Percentiles rank a stretch among this genome's conserved stretches.
These are phyloP conservation scores for Eutrema heterophyllum DNA, from an alignment of 345 rosid genomes.

Conservation along the genomic window DNA sequence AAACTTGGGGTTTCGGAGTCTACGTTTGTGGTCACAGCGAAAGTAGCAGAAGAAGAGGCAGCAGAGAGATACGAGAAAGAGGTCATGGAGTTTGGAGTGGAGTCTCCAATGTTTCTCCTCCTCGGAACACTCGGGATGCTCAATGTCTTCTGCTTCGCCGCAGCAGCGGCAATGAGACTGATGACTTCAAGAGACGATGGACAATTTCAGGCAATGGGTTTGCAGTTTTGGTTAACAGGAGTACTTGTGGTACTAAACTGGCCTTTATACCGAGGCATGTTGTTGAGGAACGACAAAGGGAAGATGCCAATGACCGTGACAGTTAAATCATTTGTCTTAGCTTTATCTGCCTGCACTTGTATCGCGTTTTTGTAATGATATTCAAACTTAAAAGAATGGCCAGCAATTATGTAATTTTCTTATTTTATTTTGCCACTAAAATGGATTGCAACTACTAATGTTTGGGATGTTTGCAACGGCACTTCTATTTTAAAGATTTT, in stretches of 20 bases:
- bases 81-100: conserved; percentile 66
- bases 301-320: conserved; percentile 47
- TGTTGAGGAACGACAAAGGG: conserved; percentile 60
- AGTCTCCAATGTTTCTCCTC: conserved; percentile 52
- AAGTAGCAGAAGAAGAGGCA: conserved; percentile 61
- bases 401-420: not conserved
- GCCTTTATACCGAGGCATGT: conserved; percentile 58
- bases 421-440: not conserved
- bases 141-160: conserved; percentile 41
- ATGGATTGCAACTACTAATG: not conserved
- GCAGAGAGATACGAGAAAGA: conserved; percentile 44
- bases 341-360: conserved; percentile 34
- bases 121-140: conserved; percentile 60
- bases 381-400: not conserved
- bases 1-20: conserved; percentile 42
- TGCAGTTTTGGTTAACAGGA: conserved; percentile 50
- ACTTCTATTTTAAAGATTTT: conserved; percentile 2
- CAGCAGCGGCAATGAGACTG: conserved; percentile 17
- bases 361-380: not conserved
- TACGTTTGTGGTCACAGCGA: conserved; percentile 55
- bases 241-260: conserved; percentile 47
- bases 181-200: not conserved
- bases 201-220: conserved; percentile 23
- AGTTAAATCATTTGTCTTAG: conserved; percentile 36
- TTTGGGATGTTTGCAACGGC: conserved; percentile 13